Conservation (phyloP, 2,329 filamentous ascomycete genomes). For the Whalleya microplaca region DNA sequence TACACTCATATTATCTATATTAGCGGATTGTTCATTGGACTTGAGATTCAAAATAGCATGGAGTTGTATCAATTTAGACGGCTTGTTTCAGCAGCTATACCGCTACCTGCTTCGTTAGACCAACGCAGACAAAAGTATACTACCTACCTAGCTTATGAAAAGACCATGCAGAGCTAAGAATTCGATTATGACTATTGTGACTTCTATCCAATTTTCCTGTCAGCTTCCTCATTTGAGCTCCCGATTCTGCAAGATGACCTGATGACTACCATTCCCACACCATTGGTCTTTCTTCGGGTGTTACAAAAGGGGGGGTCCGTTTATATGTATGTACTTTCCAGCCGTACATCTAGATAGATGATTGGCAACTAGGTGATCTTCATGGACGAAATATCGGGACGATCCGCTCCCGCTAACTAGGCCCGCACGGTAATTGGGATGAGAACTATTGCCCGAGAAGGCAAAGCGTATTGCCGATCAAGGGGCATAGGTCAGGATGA, state of each 20-base stretch:
- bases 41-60: background rate
- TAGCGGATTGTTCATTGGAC: background rate
- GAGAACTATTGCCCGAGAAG: background rate
- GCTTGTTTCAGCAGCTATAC: no score
- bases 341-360: background rate
- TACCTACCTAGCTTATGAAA: background rate
- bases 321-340: background rate
- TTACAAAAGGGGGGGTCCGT: slow-evolving; percentile 5
- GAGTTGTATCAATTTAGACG: background rate
- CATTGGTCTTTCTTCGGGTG: background rate
- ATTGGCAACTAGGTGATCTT: background rate
- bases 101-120: background rate
- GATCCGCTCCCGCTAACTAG: background rate
- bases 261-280: background rate
- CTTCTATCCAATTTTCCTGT: no score
- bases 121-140: background rate
- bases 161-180: background rate
- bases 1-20: background rate
- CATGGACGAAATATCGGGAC: background rate
- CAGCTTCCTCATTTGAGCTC: background rate
- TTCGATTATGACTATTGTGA: slow-evolving; percentile 5
- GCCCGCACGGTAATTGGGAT: background rate
- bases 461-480: background rate
- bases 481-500: background rate
- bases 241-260: background rate